Conservation (phyloP, 345 rosid genomes). For the Erucastrum elatum region DNA sequence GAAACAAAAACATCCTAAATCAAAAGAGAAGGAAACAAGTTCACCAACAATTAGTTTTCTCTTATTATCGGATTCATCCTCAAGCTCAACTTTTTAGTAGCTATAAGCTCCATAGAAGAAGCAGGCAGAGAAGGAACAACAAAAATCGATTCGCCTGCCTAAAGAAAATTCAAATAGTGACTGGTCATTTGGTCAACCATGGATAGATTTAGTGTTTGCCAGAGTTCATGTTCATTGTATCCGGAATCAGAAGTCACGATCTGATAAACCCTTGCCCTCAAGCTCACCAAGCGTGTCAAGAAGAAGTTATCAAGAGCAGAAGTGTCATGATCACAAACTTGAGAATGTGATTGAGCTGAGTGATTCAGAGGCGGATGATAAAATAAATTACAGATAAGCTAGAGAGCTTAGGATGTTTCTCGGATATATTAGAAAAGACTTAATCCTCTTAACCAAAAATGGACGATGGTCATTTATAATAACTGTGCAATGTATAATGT, state of each 20-base stretch:
- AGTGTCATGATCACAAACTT: conserved; percentile 14
- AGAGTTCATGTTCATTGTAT: conserved; percentile 5
- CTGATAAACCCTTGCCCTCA: conserved; percentile 72
- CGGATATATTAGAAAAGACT: conserved; percentile 50
- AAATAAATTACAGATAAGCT: conserved; percentile 46
- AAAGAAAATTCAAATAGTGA: conserved; percentile 1
- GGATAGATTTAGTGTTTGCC: conserved; percentile 5
- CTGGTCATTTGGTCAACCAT: neutral
- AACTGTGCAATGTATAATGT: neutral
- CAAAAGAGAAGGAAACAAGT: conserved; percentile 45
- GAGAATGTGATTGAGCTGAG: conserved; percentile 56
- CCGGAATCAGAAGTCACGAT: conserved; percentile 55
- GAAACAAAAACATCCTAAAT: conserved; percentile 32
- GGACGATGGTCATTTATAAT: conserved; percentile 15
- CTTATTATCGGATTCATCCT: conserved; percentile 48
- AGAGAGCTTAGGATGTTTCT: conserved; percentile 66
- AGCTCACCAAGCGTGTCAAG: conserved; percentile 29
- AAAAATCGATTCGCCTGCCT: conserved; percentile 33
- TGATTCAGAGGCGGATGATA: conserved; percentile 64
- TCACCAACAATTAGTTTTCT: conserved; percentile 27
- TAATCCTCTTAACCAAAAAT: conserved; percentile 29
- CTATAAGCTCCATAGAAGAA: conserved; percentile 32
- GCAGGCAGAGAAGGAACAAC: conserved; percentile 28
- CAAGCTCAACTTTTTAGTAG: conserved; percentile 37
- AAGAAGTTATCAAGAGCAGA: conserved; percentile 36